Base-by-base conservation (phyloP, 2,329 filamentous ascomycete genomes). In the Clarireedia sp. region DNA sequence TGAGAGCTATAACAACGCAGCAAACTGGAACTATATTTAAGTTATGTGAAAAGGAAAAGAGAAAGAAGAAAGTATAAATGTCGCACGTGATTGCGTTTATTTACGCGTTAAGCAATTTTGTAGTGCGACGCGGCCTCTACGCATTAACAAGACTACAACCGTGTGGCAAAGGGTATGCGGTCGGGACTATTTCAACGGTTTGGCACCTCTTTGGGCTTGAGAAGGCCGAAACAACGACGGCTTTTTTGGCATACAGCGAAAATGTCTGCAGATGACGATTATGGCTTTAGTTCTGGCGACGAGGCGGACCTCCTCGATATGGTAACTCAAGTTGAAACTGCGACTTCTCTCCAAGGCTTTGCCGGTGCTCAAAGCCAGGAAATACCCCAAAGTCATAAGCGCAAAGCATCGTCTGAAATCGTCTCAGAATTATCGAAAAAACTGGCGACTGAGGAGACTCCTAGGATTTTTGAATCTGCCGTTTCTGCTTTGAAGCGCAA, bases 401-500 rank as follows among this genome's bases (percentile, higher is more conserved):
- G 57, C 10, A 57, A 56, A 37, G 43, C 54, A 21, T 46, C 54
- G 12, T 10, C 37, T 5, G 16, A 57, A 5, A n/a, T 54, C n/a
- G 29, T 16, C 26, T 17, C 21, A 7, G 16, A 14, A 17, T 19
- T 48, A 24, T 2, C 47, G 29, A 64, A 63, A 29, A 51, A 48
- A 38, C 16, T 51, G 12, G 33, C 48, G 9, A 33, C 37, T 6
- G 48, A 55, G 9, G 19, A 4, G 17, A 19, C 48, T 3, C 49
- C 51, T 5, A 48, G 41, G 16, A 29, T 43, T 6, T 49, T 57
- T 37, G 21, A 54, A 36, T 63, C 67, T 14, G 68, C 67, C 7
- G 64, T 67, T n/a, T 66, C 64, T 14, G 66, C 74, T 0, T 66
- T 78, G 2, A 68, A 64, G 10, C 24, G 49, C 29, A 53, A 63